A percentile compares a stretch with the other conserved stretches of the same genome.
Conservation (phyloP, 345 rosid genomes). For the Eucalyptus virginea region DNA sequence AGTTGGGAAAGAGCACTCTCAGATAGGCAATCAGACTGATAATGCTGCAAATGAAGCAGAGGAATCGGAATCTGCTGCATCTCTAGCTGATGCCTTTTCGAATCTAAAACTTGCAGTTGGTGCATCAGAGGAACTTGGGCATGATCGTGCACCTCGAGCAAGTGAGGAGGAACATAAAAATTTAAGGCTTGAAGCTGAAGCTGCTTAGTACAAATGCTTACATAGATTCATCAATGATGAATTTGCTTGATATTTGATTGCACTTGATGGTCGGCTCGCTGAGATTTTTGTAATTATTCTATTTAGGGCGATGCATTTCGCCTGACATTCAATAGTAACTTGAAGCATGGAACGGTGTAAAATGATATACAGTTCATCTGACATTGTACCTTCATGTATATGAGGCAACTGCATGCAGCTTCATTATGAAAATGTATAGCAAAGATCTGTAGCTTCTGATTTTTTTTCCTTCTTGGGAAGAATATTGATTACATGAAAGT, state of each 20-base stretch:
- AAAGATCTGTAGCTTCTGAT: neutral
- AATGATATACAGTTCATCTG: neutral
- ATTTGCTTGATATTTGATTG: neutral
- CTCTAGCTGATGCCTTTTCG: constrained; percentile 35
- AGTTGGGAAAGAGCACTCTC: constrained; percentile 25
- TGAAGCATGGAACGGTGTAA: neutral
- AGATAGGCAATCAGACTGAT: neutral
- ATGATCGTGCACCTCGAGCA: neutral
- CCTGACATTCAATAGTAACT: neutral
- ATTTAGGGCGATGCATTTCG: neutral
- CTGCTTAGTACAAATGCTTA: neutral
- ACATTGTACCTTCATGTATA: neutral
- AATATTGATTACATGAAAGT: neutral
- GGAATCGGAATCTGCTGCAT: constrained; percentile 20
- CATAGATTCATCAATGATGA: neutral
- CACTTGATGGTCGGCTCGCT: neutral
- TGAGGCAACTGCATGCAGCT: neutral
- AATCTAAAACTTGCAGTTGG: constrained; percentile 43
- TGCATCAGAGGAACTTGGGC: neutral
- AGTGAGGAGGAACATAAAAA: neutral
- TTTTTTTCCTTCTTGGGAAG: neutral
- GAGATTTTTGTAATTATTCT: neutral
- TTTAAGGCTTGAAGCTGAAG: neutral
- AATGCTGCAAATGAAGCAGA: neutral
- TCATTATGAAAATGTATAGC: neutral